Conservation (phyloP, 2,329 filamentous ascomycete species). For the Arthroderma sp. region DNA sequence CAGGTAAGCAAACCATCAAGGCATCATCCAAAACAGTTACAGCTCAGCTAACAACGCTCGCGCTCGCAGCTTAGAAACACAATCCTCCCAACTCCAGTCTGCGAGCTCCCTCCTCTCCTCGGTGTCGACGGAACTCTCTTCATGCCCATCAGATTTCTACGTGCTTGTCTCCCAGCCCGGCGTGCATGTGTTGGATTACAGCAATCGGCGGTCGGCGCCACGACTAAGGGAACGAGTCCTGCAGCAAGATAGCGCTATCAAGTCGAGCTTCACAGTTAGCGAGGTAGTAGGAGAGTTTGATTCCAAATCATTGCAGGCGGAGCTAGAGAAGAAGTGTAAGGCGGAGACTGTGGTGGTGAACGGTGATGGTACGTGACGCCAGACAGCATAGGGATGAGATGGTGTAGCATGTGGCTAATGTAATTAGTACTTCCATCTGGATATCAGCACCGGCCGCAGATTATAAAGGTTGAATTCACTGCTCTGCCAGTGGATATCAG, state of each 20-base stretch:
- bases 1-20: conserved; percentile 45
- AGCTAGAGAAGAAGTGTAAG: conserved; percentile 39
- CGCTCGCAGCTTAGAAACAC: conserved; percentile 26
- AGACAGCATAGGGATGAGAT: not conserved
- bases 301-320: conserved; percentile 29
- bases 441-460: conserved; percentile 29
- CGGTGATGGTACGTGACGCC: conserved; percentile 27
- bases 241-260: conserved; percentile 39
- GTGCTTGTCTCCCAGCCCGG: conserved; percentile 67
- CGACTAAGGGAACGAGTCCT: conserved; percentile 43
- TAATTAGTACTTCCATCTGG: conserved; percentile 20
- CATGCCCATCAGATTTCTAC: conserved; percentile 65
- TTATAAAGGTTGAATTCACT: conserved; percentile 37
- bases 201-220: conserved; percentile 39
- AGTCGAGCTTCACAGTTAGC: conserved; percentile 41
- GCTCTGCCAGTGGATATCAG: conserved; percentile 27
- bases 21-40: not conserved
- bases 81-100: conserved; percentile 34
- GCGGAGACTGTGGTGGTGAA: conserved; percentile 35
- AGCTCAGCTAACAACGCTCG: not conserved
- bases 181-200: conserved; percentile 58
- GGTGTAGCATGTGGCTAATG: not conserved
- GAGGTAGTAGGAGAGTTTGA: conserved; percentile 44
- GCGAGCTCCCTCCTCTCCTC: conserved; percentile 33
- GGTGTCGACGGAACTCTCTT: conserved; percentile 40